Evolutionary conservation across 2,329 filamentous ascomycete species (phyloP).

Genomic region (Sphaceloma murrayae): DNA sequence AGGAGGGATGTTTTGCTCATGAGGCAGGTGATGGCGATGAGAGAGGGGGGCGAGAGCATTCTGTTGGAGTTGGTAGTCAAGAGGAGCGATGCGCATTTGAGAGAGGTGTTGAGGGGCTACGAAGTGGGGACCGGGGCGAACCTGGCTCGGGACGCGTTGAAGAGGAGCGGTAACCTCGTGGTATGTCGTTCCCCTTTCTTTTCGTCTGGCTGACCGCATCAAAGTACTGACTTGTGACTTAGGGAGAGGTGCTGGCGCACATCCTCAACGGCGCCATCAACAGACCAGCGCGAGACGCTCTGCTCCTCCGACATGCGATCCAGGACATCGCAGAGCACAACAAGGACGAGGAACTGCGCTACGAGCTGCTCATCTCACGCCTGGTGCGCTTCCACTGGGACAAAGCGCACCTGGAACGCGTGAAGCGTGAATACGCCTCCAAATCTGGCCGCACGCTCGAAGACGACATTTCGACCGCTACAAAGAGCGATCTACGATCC

Average conservation of each 20-base stretch:
- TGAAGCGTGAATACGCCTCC: constrained; percentile 70
- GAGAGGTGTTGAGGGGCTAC: constrained; percentile 69
- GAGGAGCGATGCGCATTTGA: constrained; percentile 70
- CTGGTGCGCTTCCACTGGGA: constrained; percentile 93
- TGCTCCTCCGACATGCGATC: constrained; percentile 84
- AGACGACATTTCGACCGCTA: constrained; percentile 67
- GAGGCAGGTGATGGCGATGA: constrained; percentile 57
- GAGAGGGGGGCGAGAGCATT: constrained; percentile 70
- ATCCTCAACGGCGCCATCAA: constrained; percentile 97
- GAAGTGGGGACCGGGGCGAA: constrained; percentile 64
- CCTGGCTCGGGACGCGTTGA: constrained; percentile 78
- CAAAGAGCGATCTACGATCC: constrained; percentile 53
- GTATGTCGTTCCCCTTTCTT: constrained; percentile 47
- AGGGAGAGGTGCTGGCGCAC: constrained; percentile 92
- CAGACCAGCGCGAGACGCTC: constrained; percentile 81
- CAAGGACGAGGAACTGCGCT: constrained; percentile 48
- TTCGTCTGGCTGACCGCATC: not conserved
- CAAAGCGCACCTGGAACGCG: constrained; percentile 62
- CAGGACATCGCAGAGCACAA: constrained; percentile 39
- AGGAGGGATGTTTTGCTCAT: constrained; percentile 62
- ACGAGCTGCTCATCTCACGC: constrained; percentile 78
- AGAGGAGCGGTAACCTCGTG: constrained; percentile 83
- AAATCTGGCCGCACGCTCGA: constrained; percentile 68
- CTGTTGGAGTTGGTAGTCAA: constrained; percentile 80
- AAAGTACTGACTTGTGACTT: no score